Evolutionary conservation across 1,284 basidiomycete species (phyloP), one percentile per base, ranked within the genome.

Genomic region (Trichosporon sp.): DNA sequence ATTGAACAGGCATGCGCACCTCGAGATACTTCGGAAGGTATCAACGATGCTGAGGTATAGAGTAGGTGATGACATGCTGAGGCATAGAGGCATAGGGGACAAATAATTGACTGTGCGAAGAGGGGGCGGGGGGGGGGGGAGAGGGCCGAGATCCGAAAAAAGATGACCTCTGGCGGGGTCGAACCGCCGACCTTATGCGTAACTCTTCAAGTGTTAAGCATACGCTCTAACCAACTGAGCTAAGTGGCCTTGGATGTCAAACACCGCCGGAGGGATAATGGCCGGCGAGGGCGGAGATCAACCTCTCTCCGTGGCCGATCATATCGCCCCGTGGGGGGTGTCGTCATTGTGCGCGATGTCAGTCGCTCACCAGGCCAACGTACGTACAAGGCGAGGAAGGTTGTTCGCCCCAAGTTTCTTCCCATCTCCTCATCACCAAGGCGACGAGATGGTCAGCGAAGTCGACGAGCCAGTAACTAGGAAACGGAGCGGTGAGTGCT

Each of bases 171-270:
- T 54, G 51, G 51, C 51, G 51, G 51, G 51, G 51, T 54, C 51
- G 51, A 54, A 54, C 51, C 51, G 51, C 51, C 51, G 51, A 54
- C 51, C 51, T 54, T 54, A 54, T 54, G 51, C 51, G 51, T 54
- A 26, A 54, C n/a, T 1, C 51, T 19, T 21, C 51, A 11, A 19
- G 51, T 54, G 51, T 54, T 54, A 54, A 54, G 51, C 51, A 54
- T 54, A 54, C 51, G 51, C 51, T 54, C 51, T 54, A 54, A 54
- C 51, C 51, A 54, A 54, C 51, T 54, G 51, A 54, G 51, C 51
- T 54, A 54, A 54, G 51, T 54, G 51, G 51, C 51, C 51, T 54
- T 54, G 3, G 19, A 26, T 21, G 51, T 21, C 3, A 21, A 19
- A n/a, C 6, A 2, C 6, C 1, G 6, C n/a, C 19, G 8, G 4